phyloP scores from a whole-genome alignment of 768 basidiomycete genomes.

The Amanita rubescens region DNA sequence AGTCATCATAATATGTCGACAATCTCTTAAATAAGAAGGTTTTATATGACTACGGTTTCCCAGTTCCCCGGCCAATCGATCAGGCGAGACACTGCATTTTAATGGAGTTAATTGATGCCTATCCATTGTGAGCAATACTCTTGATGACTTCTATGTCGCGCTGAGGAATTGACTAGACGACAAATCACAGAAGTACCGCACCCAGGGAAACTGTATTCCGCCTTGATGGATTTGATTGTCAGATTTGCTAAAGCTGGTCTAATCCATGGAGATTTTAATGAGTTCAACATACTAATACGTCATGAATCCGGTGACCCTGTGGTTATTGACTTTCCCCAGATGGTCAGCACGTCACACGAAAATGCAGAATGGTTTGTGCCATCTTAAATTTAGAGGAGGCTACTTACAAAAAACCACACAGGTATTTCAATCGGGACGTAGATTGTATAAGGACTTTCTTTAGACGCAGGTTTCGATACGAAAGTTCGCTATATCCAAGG shows the following conservation, averaged over 20 bases:
- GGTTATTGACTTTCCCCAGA: slow-evolving; percentile 98
- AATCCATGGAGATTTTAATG: slow-evolving; percentile 99
- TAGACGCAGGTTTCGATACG: slow-evolving; percentile 84
- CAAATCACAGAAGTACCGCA: slow-evolving; percentile 79
- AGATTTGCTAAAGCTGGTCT: slow-evolving; percentile 89
- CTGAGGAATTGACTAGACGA: slow-evolving; percentile 43
- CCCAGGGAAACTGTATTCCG: slow-evolving; percentile 86
- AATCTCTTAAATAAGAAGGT: slow-evolving; percentile 42
- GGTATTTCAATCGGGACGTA: slow-evolving; percentile 99
- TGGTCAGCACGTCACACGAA: slow-evolving; percentile 94
- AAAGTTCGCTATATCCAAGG: slow-evolving; percentile 81
- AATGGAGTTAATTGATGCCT: slow-evolving; percentile 95
- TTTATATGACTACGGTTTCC: slow-evolving; percentile 85
- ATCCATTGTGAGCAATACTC: slow-evolving; percentile 65
- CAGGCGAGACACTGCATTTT: slow-evolving; percentile 92
- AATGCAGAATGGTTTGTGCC: slow-evolving; percentile 87
- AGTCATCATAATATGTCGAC: neutral
- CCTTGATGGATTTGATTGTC: slow-evolving; percentile 92
- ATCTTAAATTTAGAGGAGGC: slow-evolving; percentile 8
- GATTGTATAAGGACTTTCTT: slow-evolving; percentile 95
- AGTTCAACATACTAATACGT: slow-evolving; percentile 95
- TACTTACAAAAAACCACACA: slow-evolving; percentile 22
- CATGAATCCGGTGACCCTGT: slow-evolving; percentile 69
- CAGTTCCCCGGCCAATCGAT: slow-evolving; percentile 89
- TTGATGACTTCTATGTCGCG: neutral